phyloP scores from a whole-genome alignment of 352 stramenopile genomes.

The Globisporangium heterothallicum region DNA sequence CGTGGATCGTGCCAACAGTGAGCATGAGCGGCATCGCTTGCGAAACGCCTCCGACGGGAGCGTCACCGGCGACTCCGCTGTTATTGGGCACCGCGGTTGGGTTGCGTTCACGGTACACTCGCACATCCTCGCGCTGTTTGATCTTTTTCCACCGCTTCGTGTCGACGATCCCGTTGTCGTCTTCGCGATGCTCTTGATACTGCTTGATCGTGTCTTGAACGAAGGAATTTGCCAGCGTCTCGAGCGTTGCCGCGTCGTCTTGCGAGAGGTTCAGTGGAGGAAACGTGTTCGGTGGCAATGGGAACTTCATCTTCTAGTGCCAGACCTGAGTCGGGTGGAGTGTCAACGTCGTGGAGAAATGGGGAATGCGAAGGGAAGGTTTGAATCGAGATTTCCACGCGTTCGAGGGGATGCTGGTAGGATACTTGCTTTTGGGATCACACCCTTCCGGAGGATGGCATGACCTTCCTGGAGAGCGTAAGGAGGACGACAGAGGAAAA shows the following conservation, averaged over 20 bases:
- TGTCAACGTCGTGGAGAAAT: too few species aligned
- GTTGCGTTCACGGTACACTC: slow-evolving; percentile 14
- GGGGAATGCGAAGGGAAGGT: too few species aligned
- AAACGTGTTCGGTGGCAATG: slow-evolving; percentile 31
- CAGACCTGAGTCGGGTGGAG: too few species aligned
- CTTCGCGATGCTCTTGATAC: slow-evolving; percentile 35
- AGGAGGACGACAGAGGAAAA: too few species aligned
- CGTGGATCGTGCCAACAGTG: slow-evolving; percentile 22
- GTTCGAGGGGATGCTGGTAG: too few species aligned
- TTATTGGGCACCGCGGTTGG: neutral
- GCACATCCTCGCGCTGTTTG: slow-evolving; percentile 24
- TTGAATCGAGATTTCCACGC: too few species aligned
- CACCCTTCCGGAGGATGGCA: too few species aligned
- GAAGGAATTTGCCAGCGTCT: slow-evolving; percentile 26
- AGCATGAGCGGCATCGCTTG: slow-evolving; percentile 14
- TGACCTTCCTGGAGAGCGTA: too few species aligned
- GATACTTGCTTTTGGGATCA: too few species aligned
- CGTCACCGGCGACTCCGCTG: slow-evolving; percentile 3
- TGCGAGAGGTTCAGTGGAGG: slow-evolving; percentile 32
- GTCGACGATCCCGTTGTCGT: slow-evolving; percentile 29
- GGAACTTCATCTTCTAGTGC: slow-evolving; percentile 43
- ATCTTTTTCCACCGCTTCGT: slow-evolving; percentile 42
- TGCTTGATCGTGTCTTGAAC: slow-evolving; percentile 37
- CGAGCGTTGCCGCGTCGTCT: slow-evolving; percentile 34
- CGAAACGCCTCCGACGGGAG: neutral